phyloP scores from a whole-genome alignment of 345 rosid species.

The Fremontodendron californicum region DNA sequence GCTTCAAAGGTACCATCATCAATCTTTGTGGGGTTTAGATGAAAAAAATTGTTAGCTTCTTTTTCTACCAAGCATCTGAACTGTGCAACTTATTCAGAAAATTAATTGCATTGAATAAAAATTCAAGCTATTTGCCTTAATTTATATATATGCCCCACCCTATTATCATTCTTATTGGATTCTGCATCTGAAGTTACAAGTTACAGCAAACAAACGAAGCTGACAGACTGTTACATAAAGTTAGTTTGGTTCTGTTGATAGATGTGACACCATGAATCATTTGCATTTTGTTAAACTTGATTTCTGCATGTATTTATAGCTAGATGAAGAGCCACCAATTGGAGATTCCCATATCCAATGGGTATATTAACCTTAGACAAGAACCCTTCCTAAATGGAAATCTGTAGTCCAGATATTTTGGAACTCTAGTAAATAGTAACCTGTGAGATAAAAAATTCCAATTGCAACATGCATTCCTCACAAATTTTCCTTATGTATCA shows the following conservation, averaged over 20 bases:
- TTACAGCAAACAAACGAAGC: background rate
- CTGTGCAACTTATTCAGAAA: background rate
- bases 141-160: background rate
- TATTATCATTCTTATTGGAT: background rate
- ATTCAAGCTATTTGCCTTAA: background rate
- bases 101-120: background rate
- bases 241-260: background rate
- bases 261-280: background rate
- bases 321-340: background rate
- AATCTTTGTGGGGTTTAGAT: background rate
- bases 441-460: background rate
- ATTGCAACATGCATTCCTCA: background rate
- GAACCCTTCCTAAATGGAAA: background rate
- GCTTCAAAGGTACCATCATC: constrained; percentile 65
- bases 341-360: background rate
- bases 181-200: background rate
- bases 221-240: background rate
- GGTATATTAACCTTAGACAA: background rate
- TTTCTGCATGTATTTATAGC: background rate
- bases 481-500: background rate
- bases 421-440: background rate
- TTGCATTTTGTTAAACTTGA: background rate
- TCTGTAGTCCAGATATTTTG: background rate
- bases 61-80: background rate
- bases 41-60: no score